phyloP scores from a whole-genome alignment of 306 rosid species.

The Canavalia ensiformis region DNA sequence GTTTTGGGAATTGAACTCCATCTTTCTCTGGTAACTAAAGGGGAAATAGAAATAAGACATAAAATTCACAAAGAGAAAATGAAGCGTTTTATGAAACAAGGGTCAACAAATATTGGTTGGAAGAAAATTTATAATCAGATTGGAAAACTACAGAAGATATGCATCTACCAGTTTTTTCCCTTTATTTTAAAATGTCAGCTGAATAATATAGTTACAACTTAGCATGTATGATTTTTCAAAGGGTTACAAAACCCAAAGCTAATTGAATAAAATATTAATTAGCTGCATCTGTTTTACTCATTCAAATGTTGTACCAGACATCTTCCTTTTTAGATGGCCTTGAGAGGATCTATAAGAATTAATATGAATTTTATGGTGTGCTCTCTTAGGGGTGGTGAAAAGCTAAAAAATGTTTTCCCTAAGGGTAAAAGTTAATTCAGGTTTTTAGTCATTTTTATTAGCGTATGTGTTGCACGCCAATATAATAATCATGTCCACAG shows the following conservation, averaged over 20 bases:
- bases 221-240: constrained; percentile 27
- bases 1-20: constrained; percentile 53
- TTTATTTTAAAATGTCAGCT: constrained; percentile 43
- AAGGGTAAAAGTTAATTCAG: constrained; percentile 49
- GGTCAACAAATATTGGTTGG: constrained; percentile 43
- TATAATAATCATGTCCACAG: not conserved
- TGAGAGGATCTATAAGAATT: constrained; percentile 50
- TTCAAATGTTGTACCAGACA: constrained; percentile 57
- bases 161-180: not conserved
- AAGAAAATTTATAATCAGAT: constrained; percentile 43
- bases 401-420: constrained; percentile 47
- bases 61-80: not conserved
- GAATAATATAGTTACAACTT: constrained; percentile 34
- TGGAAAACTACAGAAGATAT: constrained; percentile 37
- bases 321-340: constrained; percentile 49
- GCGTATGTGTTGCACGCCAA: constrained; percentile 26
- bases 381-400: constrained; percentile 50
- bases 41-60: constrained; percentile 36
- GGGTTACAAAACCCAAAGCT: constrained; percentile 3
- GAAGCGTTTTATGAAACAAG: constrained; percentile 9
- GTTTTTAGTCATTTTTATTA: constrained; percentile 43
- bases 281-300: constrained; percentile 32
- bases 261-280: constrained; percentile 50
- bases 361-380: constrained; percentile 42
- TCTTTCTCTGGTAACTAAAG: constrained; percentile 35